Conservation (phyloP, 768 basidiomycete genomes). For the Galerina marginata region DNA sequence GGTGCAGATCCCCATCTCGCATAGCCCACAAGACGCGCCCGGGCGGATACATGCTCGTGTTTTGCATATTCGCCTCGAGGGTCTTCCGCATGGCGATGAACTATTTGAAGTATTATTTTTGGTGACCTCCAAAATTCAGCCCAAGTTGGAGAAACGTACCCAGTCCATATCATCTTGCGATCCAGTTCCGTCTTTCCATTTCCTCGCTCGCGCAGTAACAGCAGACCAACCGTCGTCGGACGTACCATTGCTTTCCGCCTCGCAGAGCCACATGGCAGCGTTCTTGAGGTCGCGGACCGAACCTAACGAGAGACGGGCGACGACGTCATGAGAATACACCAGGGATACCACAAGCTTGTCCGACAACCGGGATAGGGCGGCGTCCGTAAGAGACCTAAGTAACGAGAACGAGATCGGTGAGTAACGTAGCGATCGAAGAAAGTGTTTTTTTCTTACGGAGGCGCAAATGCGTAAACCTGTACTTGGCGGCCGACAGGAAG, state of each 20-base stretch:
- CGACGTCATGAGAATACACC: conserved; percentile 83
- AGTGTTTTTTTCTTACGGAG: conserved; percentile 57
- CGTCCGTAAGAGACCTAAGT: conserved; percentile 64
- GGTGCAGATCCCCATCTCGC: conserved; percentile 72
- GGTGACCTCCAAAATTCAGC: neutral
- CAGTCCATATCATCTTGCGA: conserved; percentile 59
- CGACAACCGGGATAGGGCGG: conserved; percentile 62
- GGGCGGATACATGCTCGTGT: conserved; percentile 73
- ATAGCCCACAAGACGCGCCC: conserved; percentile 83
- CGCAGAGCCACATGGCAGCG: conserved; percentile 79
- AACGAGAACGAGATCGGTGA: neutral
- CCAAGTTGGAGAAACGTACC: conserved; percentile 38
- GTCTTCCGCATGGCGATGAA: conserved; percentile 84
- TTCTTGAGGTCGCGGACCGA: conserved; percentile 77
- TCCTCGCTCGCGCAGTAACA: conserved; percentile 53
- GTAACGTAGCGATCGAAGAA: neutral
- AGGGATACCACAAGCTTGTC: conserved; percentile 75
- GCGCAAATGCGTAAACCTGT: conserved; percentile 79
- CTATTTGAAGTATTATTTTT: conserved; percentile 37
- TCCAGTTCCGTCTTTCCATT: conserved; percentile 63
- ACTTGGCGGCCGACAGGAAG: conserved; percentile 70
- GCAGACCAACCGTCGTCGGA: conserved; percentile 57
- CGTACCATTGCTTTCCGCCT: conserved; percentile 58
- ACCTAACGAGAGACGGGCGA: conserved; percentile 79
- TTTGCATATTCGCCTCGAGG: conserved; percentile 84